phyloP scores from a whole-genome alignment of 441 rosid species.

The Dalechampia spathulata region DNA sequence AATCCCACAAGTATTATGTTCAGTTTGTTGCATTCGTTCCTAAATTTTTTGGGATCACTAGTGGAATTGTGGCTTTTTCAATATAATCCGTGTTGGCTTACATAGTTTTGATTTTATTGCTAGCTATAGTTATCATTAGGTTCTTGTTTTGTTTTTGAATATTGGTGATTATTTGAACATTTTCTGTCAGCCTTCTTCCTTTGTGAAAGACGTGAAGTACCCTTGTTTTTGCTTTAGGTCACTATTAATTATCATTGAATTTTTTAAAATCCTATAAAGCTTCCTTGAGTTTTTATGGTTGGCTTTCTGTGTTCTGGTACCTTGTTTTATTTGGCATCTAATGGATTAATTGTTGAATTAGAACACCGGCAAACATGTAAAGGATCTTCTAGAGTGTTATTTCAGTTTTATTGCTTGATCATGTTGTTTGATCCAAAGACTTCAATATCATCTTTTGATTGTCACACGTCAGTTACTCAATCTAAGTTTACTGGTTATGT shows the following conservation, averaged over 20 bases:
- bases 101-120: neutral
- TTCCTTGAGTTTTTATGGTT: neutral
- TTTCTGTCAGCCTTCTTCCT: neutral
- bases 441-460: neutral
- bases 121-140: neutral
- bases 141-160: neutral
- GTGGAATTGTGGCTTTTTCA: neutral
- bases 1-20: too few species aligned
- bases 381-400: neutral
- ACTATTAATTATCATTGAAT: neutral
- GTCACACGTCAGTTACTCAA: neutral
- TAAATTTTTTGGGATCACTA: neutral
- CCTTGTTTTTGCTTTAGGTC: neutral
- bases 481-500: constrained; percentile 12
- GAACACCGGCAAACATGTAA: neutral
- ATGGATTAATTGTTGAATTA: neutral
- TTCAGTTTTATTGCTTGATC: neutral
- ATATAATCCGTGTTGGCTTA: neutral
- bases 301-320: neutral
- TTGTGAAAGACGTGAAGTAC: neutral
- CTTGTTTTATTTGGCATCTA: neutral
- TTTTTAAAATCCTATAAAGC: neutral
- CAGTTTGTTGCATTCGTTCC: too few species aligned
- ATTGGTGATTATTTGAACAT: neutral
- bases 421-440: neutral